Percentiles rank a stretch among this genome's conserved stretches.
These are phyloP conservation scores for Lachnellula subtilissima DNA, from an alignment of 2,329 filamentous ascomycete species.

Conservation along the genomic window DNA sequence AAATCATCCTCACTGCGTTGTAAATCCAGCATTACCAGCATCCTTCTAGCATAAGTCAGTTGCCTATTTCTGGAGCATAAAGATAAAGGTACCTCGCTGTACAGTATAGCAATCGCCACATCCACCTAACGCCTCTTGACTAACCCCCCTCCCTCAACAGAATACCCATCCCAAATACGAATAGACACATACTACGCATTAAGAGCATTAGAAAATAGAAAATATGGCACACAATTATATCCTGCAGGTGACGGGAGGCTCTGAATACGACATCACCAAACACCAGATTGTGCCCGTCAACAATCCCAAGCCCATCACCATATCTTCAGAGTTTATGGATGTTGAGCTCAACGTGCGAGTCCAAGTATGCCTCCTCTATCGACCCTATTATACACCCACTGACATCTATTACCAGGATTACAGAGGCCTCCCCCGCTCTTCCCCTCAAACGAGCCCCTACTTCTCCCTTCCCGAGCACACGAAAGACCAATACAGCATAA, in stretches of 20 bases:
- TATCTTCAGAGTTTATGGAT: constrained; percentile 60
- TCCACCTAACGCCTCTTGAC: not conserved
- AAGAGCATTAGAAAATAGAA: not conserved
- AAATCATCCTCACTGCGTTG: no score
- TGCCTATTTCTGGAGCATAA: no score
- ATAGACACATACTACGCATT: not conserved
- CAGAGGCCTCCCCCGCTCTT: constrained; percentile 64
- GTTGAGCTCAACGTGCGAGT: constrained; percentile 72
- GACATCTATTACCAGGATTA: constrained; percentile 38
- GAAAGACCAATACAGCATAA: constrained; percentile 79
- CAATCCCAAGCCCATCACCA: constrained; percentile 52
- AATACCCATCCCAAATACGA: not conserved
- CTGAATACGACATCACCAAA: constrained; percentile 66
- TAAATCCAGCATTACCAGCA: no score
- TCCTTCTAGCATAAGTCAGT: no score
- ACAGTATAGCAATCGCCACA: not conserved
- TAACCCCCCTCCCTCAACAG: not conserved
- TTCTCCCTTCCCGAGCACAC: constrained; percentile 68
- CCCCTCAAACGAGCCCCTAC: constrained; percentile 69
- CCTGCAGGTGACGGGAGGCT: constrained; percentile 75
- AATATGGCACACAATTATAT: constrained; percentile 68
- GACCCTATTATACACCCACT: constrained; percentile 8
- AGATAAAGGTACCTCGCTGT: no score
- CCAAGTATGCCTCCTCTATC: constrained; percentile 47
- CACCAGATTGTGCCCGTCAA: constrained; percentile 77